Conservation (phyloP, 176 grass and related monocot genomes). For the Musa acuminata region DNA sequence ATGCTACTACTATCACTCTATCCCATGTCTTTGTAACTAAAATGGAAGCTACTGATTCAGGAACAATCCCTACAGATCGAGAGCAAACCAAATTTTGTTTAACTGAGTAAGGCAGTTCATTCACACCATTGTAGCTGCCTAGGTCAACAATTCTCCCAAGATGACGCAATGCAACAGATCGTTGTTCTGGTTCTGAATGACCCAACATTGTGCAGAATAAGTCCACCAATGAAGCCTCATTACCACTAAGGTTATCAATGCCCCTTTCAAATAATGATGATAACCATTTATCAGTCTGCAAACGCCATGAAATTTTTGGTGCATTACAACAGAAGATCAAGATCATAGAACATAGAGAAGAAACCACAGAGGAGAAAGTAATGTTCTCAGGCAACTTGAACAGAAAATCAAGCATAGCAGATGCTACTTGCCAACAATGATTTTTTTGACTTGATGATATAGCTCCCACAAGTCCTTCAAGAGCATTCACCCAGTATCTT, state of each 20-base stretch:
- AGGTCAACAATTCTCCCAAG: conserved; percentile 61
- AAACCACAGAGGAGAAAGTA: conserved; percentile 39
- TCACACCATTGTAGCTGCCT: conserved; percentile 28
- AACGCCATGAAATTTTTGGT: conserved; percentile 76
- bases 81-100: conserved; percentile 31
- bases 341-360: conserved; percentile 41
- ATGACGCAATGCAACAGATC: conserved; percentile 65
- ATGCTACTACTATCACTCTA: conserved; percentile 42
- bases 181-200: conserved; percentile 93
- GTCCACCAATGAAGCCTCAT: conserved; percentile 49
- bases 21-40: conserved; percentile 82
- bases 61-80: conserved; percentile 26
- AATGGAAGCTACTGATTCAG: conserved; percentile 25
- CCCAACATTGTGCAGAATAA: conserved; percentile 65
- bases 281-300: conserved; percentile 84
- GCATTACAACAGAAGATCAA: conserved; percentile 60
- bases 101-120: conserved; percentile 19
- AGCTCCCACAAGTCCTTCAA: conserved; percentile 42
- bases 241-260: conserved; percentile 33
- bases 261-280: conserved; percentile 39
- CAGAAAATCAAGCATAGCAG: conserved; percentile 65
- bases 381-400: conserved; percentile 44
- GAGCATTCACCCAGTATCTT: conserved; percentile 54
- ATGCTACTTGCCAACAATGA: conserved; percentile 78
- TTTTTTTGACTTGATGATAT: conserved; percentile 64